Evolutionary conservation across 768 basidiomycete genomes (phyloP).

Genomic region (Boletus vermiculosoides): DNA sequence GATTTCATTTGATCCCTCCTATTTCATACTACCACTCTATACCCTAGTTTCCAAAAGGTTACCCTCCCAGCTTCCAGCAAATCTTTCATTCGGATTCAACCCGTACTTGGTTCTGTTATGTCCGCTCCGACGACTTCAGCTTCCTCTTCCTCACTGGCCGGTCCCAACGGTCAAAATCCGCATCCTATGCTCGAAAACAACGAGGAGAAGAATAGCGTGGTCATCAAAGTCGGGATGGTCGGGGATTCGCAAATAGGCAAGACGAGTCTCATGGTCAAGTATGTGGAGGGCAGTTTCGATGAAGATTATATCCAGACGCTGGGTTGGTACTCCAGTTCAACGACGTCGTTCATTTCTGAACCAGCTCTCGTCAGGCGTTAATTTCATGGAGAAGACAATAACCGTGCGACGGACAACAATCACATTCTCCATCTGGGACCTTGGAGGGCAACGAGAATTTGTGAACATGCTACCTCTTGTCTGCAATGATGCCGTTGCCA

Average conservation of each 20-base stretch:
- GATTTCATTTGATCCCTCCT: conserved; percentile 28
- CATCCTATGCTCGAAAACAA: conserved; percentile 54
- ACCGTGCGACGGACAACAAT: conserved; percentile 97
- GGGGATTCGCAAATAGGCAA: conserved; percentile 99
- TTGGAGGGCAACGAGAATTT: conserved; percentile 96
- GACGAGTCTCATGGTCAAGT: conserved; percentile 99
- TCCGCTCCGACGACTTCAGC: conserved; percentile 51
- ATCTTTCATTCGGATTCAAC: conserved; percentile 20
- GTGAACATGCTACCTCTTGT: conserved; percentile 99
- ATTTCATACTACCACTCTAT: conserved; percentile 27
- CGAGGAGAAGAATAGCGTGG: conserved; percentile 85
- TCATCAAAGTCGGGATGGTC: conserved; percentile 99
- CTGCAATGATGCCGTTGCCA: conserved; percentile 99
- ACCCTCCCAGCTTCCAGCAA: conserved; percentile 13
- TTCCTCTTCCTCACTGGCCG: conserved; percentile 42
- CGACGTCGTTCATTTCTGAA: conserved; percentile 6
- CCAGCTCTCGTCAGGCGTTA: conserved; percentile 62
- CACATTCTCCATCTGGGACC: conserved; percentile 99
- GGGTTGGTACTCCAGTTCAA: conserved; percentile 49
- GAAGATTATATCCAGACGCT: conserved; percentile 99
- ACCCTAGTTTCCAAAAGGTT: conserved; percentile 26
- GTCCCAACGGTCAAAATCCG: conserved; percentile 53
- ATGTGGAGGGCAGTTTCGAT: conserved; percentile 97
- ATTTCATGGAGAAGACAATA: conserved; percentile 99
- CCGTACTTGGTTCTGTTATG: conserved; percentile 35